Conservation (phyloP, 192 early-diverging fungal genomes). For the Spizellomyces sp. region DNA sequence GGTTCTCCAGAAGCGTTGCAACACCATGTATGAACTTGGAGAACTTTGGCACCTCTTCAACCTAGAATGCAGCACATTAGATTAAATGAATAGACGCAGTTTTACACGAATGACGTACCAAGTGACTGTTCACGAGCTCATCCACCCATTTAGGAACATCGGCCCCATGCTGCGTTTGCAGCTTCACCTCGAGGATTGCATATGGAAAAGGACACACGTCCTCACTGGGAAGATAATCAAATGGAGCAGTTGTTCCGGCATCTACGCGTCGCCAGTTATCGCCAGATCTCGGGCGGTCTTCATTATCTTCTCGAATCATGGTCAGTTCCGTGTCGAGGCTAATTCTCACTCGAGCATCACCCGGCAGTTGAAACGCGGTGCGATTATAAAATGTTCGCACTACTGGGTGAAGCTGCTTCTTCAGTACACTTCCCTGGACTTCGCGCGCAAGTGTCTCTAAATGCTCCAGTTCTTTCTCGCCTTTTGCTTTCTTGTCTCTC, state of each 20-base stretch:
- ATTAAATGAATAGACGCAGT: neutral
- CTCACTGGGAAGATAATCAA: conserved; percentile 75
- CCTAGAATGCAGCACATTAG: conserved; percentile 12
- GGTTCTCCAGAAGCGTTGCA: conserved; percentile 72
- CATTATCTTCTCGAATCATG: conserved; percentile 95
- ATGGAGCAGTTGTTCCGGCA: conserved; percentile 75
- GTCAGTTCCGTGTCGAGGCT: conserved; percentile 94
- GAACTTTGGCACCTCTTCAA: conserved; percentile 95
- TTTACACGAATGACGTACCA: conserved; percentile 48
- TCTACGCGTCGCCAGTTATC: conserved; percentile 92
- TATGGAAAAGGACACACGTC: conserved; percentile 91
- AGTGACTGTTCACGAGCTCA: conserved; percentile 84
- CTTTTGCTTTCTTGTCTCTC: conserved; percentile 62
- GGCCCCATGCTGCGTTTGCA: conserved; percentile 90
- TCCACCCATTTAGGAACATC: conserved; percentile 93
- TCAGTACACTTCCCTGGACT: conserved; percentile 66
- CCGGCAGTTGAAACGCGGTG: conserved; percentile 97
- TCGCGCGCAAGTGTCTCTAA: conserved; percentile 72
- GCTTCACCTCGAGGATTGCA: conserved; percentile 95
- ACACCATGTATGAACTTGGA: conserved; percentile 97
- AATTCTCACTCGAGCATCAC: conserved; percentile 89
- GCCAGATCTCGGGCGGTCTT: conserved; percentile 67
- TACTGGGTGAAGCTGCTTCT: conserved; percentile 70
- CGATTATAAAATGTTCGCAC: conserved; percentile 95
- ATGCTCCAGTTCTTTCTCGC: conserved; percentile 73